phyloP scores from a whole-genome alignment of 1,284 basidiomycete species.

The Melampsora larici-populina region DNA sequence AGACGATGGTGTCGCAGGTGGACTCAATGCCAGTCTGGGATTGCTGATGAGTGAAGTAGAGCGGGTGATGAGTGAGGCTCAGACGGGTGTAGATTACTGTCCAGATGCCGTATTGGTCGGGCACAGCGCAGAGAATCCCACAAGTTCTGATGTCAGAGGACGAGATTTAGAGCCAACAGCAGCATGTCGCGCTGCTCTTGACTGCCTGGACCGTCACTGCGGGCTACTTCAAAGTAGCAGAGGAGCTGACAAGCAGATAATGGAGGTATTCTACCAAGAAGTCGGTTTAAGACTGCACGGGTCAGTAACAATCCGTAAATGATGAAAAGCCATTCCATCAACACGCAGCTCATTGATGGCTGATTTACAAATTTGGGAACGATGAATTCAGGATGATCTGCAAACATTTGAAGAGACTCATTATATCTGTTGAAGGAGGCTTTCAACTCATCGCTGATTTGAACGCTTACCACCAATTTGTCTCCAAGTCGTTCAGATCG shows the following conservation, averaged over 20 bases:
- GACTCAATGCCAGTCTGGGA: slow-evolving; percentile 90
- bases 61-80: slow-evolving; percentile 78
- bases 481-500: slow-evolving; percentile 64
- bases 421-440: slow-evolving; percentile 86
- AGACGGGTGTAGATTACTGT: slow-evolving; percentile 82
- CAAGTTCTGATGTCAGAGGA: slow-evolving; percentile 23
- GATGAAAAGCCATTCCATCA: not conserved
- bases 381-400: slow-evolving; percentile 69
- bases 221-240: slow-evolving; percentile 76
- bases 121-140: slow-evolving; percentile 58
- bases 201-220: slow-evolving; percentile 82
- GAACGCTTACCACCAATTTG: slow-evolving; percentile 85
- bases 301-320: slow-evolving; percentile 58
- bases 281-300: slow-evolving; percentile 85
- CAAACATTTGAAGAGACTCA: slow-evolving; percentile 93
- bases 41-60: slow-evolving; percentile 97
- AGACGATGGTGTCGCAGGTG: slow-evolving; percentile 87
- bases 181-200: slow-evolving; percentile 80
- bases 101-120: slow-evolving; percentile 71
- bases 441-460: slow-evolving; percentile 95
- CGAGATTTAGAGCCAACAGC: slow-evolving; percentile 63
- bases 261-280: slow-evolving; percentile 97
- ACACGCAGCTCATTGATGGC: too few species aligned
- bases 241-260: slow-evolving; percentile 80
- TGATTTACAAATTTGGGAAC: not conserved